A percentile compares a stretch with the other conserved stretches of the same genome.
Evolutionary conservation across 2,329 filamentous ascomycete species (phyloP).

Genomic region (Bipolaris cookei): DNA sequence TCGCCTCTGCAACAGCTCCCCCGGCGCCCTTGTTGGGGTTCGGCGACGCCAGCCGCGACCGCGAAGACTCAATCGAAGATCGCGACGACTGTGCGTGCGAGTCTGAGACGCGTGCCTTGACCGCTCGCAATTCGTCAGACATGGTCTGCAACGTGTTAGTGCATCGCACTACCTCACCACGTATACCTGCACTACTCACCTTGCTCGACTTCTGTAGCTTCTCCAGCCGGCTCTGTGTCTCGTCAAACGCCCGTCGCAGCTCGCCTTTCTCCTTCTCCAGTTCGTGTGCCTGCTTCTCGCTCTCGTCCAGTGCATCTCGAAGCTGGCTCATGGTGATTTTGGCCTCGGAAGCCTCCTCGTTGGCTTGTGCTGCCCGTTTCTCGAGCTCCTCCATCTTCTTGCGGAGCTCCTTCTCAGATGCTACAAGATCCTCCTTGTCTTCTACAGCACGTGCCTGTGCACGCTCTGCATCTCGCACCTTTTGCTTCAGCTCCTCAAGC

Average conservation of each 20-base stretch:
- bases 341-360: slow-evolving; percentile 76
- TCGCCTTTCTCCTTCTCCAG: slow-evolving; percentile 82
- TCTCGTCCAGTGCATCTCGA: slow-evolving; percentile 81
- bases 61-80: slow-evolving; percentile 64
- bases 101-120: slow-evolving; percentile 53
- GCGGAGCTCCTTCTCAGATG: slow-evolving; percentile 75
- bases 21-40: slow-evolving; percentile 50
- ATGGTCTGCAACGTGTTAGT: slow-evolving; percentile 52
- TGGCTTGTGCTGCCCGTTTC: slow-evolving; percentile 69
- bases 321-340: slow-evolving; percentile 78
- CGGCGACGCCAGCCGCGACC: slow-evolving; percentile 56
- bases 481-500: slow-evolving; percentile 81
- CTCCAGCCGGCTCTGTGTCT: slow-evolving; percentile 77
- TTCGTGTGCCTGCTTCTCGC: slow-evolving; percentile 82
- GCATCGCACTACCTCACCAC: neutral
- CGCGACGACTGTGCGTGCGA: slow-evolving; percentile 60
- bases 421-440: slow-evolving; percentile 79
- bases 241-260: slow-evolving; percentile 76
- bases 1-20: slow-evolving; percentile 35
- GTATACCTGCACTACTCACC: slow-evolving; percentile 33
- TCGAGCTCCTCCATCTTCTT: slow-evolving; percentile 78
- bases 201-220: slow-evolving; percentile 75
- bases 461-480: slow-evolving; percentile 80
- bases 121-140: slow-evolving; percentile 63
- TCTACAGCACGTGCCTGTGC: slow-evolving; percentile 72